Conservation (phyloP, 352 stramenopile genomes). For the Pelagophyceae sp. region DNA sequence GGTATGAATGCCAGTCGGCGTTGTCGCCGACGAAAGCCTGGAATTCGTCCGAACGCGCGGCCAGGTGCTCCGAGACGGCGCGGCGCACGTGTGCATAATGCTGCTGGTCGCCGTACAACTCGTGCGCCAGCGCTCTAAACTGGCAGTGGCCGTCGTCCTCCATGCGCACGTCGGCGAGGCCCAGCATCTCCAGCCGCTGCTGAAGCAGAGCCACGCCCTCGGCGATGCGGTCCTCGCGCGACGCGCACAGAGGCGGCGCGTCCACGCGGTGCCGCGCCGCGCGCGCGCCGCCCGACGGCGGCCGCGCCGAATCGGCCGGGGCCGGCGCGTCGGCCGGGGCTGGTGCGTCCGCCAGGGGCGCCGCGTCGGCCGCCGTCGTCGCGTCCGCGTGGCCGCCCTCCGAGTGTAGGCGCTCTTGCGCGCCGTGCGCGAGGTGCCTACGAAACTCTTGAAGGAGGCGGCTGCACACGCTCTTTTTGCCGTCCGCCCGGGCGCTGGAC, state of each 20-base stretch:
- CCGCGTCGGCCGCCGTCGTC: no score
- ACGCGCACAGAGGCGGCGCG: not conserved
- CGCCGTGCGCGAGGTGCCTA: no score
- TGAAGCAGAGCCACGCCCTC: not conserved
- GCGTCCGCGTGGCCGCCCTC: no score
- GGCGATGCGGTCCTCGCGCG: slow-evolving; percentile 6
- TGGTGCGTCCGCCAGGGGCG: no score
- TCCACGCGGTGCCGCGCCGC: not conserved
- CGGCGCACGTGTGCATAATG: not conserved
- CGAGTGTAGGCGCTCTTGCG: no score
- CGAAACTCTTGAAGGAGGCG: not conserved
- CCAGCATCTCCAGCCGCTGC: not conserved
- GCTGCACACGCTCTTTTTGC: not conserved
- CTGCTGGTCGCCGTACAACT: not conserved
- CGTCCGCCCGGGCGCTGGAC: not conserved
- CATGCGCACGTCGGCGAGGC: not conserved
- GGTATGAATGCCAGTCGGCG: not conserved
- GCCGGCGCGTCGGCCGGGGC: no score
- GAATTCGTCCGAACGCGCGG: not conserved
- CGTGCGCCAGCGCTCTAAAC: not conserved
- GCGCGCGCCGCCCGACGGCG: not conserved
- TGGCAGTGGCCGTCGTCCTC: slow-evolving; percentile 16
- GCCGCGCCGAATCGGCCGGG: not conserved
- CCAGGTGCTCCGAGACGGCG: not conserved
- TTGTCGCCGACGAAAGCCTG: not conserved